These are phyloP conservation scores for Ophiostoma sp. DNA, from an alignment of 2,329 filamentous ascomycete genomes.

Conservation along the genomic window DNA sequence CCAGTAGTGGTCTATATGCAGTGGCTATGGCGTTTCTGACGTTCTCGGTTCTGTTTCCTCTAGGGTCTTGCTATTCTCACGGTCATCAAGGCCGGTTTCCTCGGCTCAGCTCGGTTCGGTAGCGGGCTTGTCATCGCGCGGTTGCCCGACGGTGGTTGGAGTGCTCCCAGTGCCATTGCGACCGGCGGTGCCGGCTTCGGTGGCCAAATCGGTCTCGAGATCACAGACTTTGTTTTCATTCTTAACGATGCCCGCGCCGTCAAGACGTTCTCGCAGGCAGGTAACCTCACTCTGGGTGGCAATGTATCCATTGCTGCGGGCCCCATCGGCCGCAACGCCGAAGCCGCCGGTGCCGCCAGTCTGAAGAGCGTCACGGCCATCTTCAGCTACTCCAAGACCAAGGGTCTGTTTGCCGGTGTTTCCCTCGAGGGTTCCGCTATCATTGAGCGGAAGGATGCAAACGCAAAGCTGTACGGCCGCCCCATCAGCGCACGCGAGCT, in stretches of 20 bases:
- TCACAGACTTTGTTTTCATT: constrained; percentile 96
- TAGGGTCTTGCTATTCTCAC: constrained; percentile 78
- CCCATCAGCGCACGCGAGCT: constrained; percentile 76
- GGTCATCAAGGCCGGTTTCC: constrained; percentile 80
- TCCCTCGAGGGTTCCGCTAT: constrained; percentile 89
- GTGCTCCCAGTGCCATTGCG: constrained; percentile 73
- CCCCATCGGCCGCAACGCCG: constrained; percentile 87
- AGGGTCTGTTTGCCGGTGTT: constrained; percentile 92
- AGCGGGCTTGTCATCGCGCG: constrained; percentile 77
- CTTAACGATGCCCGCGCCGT: constrained; percentile 88
- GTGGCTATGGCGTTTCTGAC: neutral
- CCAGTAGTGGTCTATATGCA: neutral
- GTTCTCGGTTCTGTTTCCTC: neutral
- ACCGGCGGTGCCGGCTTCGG: constrained; percentile 78
- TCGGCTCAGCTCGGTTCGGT: constrained; percentile 75
- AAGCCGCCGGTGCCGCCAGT: constrained; percentile 90
- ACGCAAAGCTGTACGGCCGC: constrained; percentile 89
- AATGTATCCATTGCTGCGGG: constrained; percentile 96
- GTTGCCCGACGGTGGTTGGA: constrained; percentile 72
- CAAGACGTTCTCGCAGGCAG: constrained; percentile 87
- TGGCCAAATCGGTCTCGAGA: constrained; percentile 79
- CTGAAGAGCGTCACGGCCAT: constrained; percentile 83
- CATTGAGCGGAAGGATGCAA: constrained; percentile 91
- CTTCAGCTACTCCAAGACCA: constrained; percentile 97
- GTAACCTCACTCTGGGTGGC: constrained; percentile 85